phyloP scores from a whole-genome alignment of 2,329 filamentous ascomycete genomes.

The Aspergillus felis region DNA sequence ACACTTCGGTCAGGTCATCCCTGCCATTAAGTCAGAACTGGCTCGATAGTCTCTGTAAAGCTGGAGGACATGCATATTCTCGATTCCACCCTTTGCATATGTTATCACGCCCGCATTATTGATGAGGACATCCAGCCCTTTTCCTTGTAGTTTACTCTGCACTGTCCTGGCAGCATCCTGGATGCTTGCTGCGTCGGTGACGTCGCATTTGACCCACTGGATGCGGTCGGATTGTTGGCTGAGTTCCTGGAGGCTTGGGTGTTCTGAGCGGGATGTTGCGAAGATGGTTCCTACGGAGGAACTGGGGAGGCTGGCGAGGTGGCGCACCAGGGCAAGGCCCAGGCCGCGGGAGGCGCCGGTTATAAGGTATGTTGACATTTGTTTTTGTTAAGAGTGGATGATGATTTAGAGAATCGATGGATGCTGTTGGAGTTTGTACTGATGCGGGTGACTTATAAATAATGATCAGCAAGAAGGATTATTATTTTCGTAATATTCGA shows the following conservation, averaged over 20 bases:
- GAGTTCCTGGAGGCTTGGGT: conserved; percentile 32
- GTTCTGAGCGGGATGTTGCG: conserved; percentile 37
- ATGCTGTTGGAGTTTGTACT: background rate
- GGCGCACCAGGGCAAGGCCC: conserved; percentile 31
- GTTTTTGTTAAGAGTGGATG: conserved; percentile 6
- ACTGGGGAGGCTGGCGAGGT: conserved; percentile 28
- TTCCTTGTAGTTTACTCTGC: conserved; percentile 30
- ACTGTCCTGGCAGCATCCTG: conserved; percentile 32
- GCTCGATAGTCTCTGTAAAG: background rate
- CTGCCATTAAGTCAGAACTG: conserved; percentile 8
- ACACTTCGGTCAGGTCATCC: conserved; percentile 36
- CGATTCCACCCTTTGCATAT: conserved; percentile 9
- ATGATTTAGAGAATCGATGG: background rate
- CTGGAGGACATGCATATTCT: conserved; percentile 20
- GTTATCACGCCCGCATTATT: conserved; percentile 43
- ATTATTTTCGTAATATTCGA: background rate
- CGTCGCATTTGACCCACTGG: conserved; percentile 35
- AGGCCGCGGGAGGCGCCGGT: conserved; percentile 37
- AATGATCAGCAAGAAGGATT: background rate
- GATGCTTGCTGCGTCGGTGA: conserved; percentile 33
- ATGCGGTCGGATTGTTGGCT: conserved; percentile 34
- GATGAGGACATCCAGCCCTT: conserved; percentile 45
- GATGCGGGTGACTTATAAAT: background rate
- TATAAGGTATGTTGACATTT: conserved; percentile 36
- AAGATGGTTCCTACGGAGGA: conserved; percentile 39